These are phyloP conservation scores for Emiliania huxleyi DNA, from an alignment of 78 protist species.

Conservation along the genomic window DNA sequence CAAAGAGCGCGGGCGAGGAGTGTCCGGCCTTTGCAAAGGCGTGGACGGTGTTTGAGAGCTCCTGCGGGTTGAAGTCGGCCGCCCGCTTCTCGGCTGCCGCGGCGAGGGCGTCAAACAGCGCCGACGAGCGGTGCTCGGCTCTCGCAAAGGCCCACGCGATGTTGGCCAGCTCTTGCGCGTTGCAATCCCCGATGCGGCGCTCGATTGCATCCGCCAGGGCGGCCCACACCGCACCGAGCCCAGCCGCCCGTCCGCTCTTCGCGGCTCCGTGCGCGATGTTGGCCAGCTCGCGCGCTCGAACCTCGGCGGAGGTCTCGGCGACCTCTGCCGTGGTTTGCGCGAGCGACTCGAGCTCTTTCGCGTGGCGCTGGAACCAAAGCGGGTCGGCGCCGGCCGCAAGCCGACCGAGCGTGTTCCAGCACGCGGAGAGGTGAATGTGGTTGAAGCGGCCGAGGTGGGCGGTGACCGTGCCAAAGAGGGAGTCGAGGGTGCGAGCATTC, in stretches of 20 bases:
- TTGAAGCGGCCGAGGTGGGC: background rate
- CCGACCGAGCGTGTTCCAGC: background rate
- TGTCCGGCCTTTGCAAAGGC: conserved; percentile 15
- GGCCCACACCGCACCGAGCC: background rate
- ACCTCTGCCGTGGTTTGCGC: background rate
- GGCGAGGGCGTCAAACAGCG: background rate
- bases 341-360: background rate
- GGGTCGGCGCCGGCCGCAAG: background rate
- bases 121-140: background rate
- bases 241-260: background rate
- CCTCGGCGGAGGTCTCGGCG: background rate
- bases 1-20: background rate
- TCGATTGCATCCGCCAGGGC: background rate
- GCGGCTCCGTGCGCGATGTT: background rate
- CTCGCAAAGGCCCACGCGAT: conserved; percentile 6
- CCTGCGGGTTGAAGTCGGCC: background rate
- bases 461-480: background rate
- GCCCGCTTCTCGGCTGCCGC: background rate
- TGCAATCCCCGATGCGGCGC: background rate
- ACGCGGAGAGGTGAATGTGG: conserved; percentile 20
- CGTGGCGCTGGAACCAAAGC: background rate
- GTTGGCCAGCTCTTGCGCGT: background rate
- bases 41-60: background rate
- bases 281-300: background rate
- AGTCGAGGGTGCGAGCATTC: background rate